A percentile compares a stretch with the other conserved stretches of the same genome.
phyloP scores from a whole-genome alignment of 2,329 filamentous ascomycete species.

The Cordyceps cateniannulata region DNA sequence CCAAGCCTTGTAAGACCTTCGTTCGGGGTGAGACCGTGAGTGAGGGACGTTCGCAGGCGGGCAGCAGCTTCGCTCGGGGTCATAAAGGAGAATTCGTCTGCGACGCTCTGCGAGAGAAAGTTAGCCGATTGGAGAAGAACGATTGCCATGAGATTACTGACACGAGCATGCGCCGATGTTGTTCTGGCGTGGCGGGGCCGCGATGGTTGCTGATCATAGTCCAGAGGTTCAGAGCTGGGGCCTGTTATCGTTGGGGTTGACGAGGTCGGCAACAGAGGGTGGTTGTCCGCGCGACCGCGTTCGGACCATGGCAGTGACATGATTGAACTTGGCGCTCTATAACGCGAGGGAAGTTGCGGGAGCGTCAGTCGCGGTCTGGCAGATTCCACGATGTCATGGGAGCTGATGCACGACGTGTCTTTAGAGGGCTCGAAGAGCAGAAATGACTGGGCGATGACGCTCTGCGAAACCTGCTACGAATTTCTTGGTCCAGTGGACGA shows the following conservation, averaged over 20 bases:
- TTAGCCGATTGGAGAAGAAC: not conserved
- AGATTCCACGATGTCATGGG: conserved; percentile 11
- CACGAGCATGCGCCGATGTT: conserved; percentile 50
- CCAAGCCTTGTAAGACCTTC: conserved; percentile 76
- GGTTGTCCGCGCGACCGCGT: conserved; percentile 25
- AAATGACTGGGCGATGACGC: not conserved
- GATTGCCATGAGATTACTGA: conserved; percentile 26
- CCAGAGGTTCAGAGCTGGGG: conserved; percentile 19
- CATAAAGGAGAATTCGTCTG: conserved; percentile 59
- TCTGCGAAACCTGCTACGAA: not conserved
- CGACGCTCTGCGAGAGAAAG: conserved; percentile 36
- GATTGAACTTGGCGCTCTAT: conserved; percentile 13
- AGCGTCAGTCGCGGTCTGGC: conserved; percentile 9
- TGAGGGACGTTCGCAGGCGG: conserved; percentile 74
- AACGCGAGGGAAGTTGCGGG: not conserved
- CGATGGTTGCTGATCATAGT: conserved; percentile 21
- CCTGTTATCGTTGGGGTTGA: conserved; percentile 28
- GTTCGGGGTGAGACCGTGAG: conserved; percentile 69
- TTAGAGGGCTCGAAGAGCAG: not conserved
- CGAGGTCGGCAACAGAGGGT: conserved; percentile 28
- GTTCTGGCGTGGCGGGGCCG: conserved; percentile 37
- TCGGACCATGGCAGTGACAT: conserved; percentile 35
- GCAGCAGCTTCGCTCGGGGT: conserved; percentile 72
- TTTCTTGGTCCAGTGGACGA: not conserved
- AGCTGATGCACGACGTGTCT: conserved; percentile 12